Conservation (phyloP, 2,329 filamentous ascomycete genomes). For the Xylariaceae sp. region DNA sequence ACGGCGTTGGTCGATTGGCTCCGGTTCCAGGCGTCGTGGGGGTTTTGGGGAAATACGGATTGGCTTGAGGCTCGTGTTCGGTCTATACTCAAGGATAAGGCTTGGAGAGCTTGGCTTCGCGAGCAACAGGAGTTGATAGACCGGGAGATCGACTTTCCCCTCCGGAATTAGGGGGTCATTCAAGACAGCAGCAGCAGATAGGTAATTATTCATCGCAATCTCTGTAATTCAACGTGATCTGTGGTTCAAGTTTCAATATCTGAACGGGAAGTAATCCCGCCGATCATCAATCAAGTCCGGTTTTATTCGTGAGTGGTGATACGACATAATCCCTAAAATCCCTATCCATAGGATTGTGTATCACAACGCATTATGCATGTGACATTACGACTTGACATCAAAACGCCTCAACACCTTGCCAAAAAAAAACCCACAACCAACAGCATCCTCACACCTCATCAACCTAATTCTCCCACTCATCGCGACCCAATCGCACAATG, state of each 20-base stretch:
- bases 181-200: not conserved
- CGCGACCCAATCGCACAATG: slow-evolving; percentile 62
- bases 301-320: not conserved
- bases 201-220: too few species aligned
- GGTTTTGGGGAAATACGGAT: slow-evolving; percentile 55
- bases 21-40: slow-evolving; percentile 55
- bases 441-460: not conserved
- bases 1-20: slow-evolving; percentile 64
- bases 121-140: slow-evolving; percentile 13
- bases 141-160: not conserved
- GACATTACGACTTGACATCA: too few species aligned
- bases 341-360: too few species aligned
- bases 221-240: too few species aligned
- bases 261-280: not conserved
- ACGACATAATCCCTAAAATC: too few species aligned
- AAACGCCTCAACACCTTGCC: slow-evolving; percentile 9
- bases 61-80: slow-evolving; percentile 53
- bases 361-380: too few species aligned
- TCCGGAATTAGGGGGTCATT: not conserved
- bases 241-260: not conserved
- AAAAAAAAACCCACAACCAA: not conserved
- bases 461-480: slow-evolving; percentile 43
- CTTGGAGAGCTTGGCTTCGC: slow-evolving; percentile 43
- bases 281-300: not conserved
- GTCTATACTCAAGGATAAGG: slow-evolving; percentile 41